Conservation (phyloP, 495 filamentous ascomycete species). For the Trichoderma asperelloides region DNA sequence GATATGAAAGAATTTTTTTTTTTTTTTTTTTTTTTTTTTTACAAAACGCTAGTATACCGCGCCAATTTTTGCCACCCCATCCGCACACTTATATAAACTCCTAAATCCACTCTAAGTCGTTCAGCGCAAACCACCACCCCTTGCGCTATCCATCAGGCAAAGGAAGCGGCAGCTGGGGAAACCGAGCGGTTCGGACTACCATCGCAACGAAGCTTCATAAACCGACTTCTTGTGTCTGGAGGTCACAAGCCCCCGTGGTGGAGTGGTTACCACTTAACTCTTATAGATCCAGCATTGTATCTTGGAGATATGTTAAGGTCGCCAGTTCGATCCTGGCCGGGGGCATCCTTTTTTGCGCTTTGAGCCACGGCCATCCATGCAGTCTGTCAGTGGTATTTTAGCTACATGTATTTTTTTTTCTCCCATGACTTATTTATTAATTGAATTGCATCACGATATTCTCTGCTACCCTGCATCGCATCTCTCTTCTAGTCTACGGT, state of each 20-base stretch:
- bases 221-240: background rate
- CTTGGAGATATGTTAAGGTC: constrained; percentile 9
- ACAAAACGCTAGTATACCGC: no score
- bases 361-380: background rate
- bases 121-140: background rate
- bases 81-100: background rate
- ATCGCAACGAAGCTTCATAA: background rate
- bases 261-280: constrained; percentile 9
- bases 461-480: no score
- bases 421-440: no score
- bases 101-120: background rate
- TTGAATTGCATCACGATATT: no score
- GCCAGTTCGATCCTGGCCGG: constrained; percentile 8
- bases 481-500: no score
- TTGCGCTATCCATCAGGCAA: background rate
- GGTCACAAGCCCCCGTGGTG: background rate
- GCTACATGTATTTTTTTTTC: background rate
- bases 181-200: no score
- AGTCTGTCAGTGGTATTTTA: no score
- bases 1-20: no score
- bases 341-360: background rate
- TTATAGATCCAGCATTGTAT: constrained; percentile 3
- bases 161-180: background rate
- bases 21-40: no score
- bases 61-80: background rate